Evolutionary conservation across 441 rosid species (phyloP).

Genomic region (Codiaeum variegatum): DNA sequence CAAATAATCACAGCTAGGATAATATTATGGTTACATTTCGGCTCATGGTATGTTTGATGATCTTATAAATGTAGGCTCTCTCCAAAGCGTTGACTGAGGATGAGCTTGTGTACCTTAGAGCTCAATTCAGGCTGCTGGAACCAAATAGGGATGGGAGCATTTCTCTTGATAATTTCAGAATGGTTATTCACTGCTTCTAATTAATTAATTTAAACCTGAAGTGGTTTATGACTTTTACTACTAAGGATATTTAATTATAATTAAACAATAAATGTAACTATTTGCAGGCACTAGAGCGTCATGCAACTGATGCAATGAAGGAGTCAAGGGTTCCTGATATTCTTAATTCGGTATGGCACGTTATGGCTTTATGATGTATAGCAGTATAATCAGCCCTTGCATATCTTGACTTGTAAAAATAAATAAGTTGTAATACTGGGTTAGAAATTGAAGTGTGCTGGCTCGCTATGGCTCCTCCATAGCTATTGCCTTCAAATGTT

Average conservation of each 20-base stretch:
- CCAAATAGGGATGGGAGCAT: slow-evolving; percentile 77
- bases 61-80: slow-evolving; percentile 50
- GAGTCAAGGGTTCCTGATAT: slow-evolving; percentile 78
- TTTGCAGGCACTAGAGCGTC: slow-evolving; percentile 59
- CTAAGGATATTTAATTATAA: background rate
- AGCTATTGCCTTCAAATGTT: background rate
- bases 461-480: background rate
- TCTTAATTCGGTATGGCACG: slow-evolving; percentile 45
- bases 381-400: background rate
- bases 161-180: slow-evolving; percentile 70
- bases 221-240: background rate
- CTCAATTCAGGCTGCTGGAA: slow-evolving; percentile 68
- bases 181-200: slow-evolving; percentile 38
- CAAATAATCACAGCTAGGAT: background rate
- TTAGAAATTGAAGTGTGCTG: background rate
- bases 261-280: slow-evolving; percentile 3
- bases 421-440: no score
- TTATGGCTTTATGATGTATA: slow-evolving; percentile 1
- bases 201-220: slow-evolving; percentile 6
- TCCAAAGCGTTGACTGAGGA: slow-evolving; percentile 79
- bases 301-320: slow-evolving; percentile 78
- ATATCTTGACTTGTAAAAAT: background rate
- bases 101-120: slow-evolving; percentile 75
- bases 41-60: slow-evolving; percentile 9
- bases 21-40: background rate